These are phyloP conservation scores for Spirogloea muscicola DNA, from an alignment of 139 green algal species.

Conservation along the genomic window DNA sequence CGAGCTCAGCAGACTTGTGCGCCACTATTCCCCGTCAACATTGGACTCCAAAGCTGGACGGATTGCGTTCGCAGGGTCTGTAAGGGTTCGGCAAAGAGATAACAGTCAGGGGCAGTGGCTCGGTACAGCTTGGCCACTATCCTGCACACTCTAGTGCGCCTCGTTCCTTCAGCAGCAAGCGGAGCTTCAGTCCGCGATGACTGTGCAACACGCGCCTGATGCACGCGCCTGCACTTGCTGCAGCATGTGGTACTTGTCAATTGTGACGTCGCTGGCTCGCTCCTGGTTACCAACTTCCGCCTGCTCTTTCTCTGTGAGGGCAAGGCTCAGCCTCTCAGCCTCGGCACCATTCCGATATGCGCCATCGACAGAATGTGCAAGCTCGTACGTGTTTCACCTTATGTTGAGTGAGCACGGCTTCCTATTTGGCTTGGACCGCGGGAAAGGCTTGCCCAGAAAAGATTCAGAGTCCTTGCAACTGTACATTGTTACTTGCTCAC, in stretches of 20 bases:
- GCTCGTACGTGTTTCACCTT: not conserved
- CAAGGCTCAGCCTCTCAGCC: not conserved
- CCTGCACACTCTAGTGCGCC: too few relatives aligned
- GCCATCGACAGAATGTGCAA: slow-evolving; percentile 8
- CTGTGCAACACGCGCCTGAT: too few relatives aligned
- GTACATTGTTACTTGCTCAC: not conserved
- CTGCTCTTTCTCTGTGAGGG: not conserved
- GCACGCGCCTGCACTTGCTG: too few relatives aligned
- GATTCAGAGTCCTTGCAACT: not conserved
- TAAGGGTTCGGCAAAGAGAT: too few relatives aligned
- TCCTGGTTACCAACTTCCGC: slow-evolving; percentile 14
- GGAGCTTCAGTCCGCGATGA: too few relatives aligned
- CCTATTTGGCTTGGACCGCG: not conserved
- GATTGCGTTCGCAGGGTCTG: too few relatives aligned
- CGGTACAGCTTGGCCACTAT: too few relatives aligned
- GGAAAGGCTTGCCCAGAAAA: not conserved
- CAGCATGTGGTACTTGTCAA: slow-evolving; percentile 14
- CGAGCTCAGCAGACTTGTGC: too few relatives aligned
- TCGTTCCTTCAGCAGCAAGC: too few relatives aligned
- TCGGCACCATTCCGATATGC: not conserved
- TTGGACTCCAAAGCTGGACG: too few relatives aligned
- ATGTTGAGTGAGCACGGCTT: not conserved
- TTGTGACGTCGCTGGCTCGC: not conserved
- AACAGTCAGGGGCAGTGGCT: too few relatives aligned
- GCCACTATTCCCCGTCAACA: too few relatives aligned